Evolutionary conservation across 352 stramenopile genomes (phyloP).

Genomic region (Saprolegnia diclina): DNA sequence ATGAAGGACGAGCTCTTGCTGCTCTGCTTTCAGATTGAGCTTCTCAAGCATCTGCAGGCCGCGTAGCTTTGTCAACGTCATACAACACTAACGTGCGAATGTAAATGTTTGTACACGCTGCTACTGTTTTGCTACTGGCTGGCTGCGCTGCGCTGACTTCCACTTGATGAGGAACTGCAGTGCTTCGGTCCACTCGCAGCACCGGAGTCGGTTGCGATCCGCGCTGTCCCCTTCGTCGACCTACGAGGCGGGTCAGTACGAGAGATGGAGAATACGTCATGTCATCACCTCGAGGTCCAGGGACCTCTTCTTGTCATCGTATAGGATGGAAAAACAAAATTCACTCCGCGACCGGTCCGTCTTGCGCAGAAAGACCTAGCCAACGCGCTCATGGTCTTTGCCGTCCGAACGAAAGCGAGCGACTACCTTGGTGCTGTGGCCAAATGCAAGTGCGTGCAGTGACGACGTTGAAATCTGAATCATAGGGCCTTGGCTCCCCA

Average conservation of each 20-base stretch:
- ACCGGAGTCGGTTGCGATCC: slow-evolving; percentile 57
- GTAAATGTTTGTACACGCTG: background rate
- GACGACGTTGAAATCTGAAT: slow-evolving; percentile 26
- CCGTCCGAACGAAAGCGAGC: background rate
- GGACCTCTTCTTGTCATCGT: slow-evolving; percentile 58
- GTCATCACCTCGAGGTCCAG: slow-evolving; percentile 59
- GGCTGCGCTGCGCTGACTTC: slow-evolving; percentile 36
- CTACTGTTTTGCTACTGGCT: background rate
- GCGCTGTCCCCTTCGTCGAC: slow-evolving; percentile 54
- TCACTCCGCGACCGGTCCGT: slow-evolving; percentile 7
- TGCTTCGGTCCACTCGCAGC: slow-evolving; percentile 58
- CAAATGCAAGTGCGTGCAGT: background rate
- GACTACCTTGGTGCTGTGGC: slow-evolving; percentile 19
- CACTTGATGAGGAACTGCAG: slow-evolving; percentile 68
- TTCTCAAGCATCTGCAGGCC: slow-evolving; percentile 1
- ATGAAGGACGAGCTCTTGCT: slow-evolving; percentile 6
- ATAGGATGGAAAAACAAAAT: slow-evolving; percentile 71
- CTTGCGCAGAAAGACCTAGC: slow-evolving; percentile 19
- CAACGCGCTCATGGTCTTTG: background rate
- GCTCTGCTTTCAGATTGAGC: slow-evolving; percentile 9
- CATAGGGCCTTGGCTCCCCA: slow-evolving; percentile 32
- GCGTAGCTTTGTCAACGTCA: background rate
- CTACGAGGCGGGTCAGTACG: slow-evolving; percentile 30
- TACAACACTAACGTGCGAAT: background rate
- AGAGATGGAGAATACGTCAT: too few species aligned